Base-by-base conservation (phyloP, 176 grass and related monocot genomes). In the Juncus effusus region DNA sequence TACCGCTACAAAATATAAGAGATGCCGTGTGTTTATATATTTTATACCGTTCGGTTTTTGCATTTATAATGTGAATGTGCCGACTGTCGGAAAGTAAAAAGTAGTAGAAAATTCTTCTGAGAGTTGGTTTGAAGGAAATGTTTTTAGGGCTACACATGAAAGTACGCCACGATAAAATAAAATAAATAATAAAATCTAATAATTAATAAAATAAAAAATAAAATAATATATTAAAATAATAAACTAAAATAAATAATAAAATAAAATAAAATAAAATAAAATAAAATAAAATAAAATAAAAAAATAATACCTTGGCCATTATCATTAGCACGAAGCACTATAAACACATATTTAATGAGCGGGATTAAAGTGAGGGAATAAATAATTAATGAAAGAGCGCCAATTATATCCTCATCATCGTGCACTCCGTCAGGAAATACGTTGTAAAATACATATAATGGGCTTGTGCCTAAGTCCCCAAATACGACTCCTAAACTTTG, bases 401-500 rank as follows among this genome's bases (percentile, higher is more conserved):
- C 95, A 53, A 99, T 86, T 55, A 99, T 72, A 65, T 99, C 95
- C 52, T 99, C 95, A 1, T 79, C 62, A 39, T 99, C 42, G 3
- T 82, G 28, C 65, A 99, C 83, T 16, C 95, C 95, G 11, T 0
- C 72, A 76, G 95, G 89, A 76, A 99, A 99, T 57, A 81, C 61
- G 76, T 94, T 99, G 73, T 87, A 83, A 79, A 99, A 94, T 39
- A 99, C 95, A 74, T 94, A 99, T 44, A 99, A 70, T 3, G 95
- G 95, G 42, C 88, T 94, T 42, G 95, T 99, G 3, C 86, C 95
- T 79, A 99, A 72, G 65, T 99, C 89, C 64, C 95, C 95, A 80
- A 99, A 99, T n/a, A 99, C 95, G 67, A 99, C 83, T 0, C 95
- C 95, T 36, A 99, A 88, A 74, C 95, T 99, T 72, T 99, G 95